A percentile compares a stretch with the other conserved stretches of the same genome.
Evolutionary conservation across 306 rosid genomes (phyloP).

Genomic region (Lathyrus aphaca): DNA sequence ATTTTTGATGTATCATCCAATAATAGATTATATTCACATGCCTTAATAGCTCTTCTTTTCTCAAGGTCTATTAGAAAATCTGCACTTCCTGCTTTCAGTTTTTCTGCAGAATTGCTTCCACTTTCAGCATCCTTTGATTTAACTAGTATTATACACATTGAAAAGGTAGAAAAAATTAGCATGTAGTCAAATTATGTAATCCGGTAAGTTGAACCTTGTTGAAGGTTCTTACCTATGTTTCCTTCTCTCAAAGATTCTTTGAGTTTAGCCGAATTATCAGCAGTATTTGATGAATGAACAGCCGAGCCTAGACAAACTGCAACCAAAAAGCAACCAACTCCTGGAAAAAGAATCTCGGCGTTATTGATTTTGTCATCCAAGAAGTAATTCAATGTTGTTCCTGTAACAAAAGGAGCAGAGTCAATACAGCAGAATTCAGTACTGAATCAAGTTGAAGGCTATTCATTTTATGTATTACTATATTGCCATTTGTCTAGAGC

Average conservation of each 20-base stretch:
- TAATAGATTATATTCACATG: neutral
- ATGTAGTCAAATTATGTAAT: constrained; percentile 9
- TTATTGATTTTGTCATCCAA: constrained; percentile 77
- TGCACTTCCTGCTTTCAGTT: constrained; percentile 66
- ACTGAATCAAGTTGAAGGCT: neutral
- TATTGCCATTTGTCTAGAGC: neutral
- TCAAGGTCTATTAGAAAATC: constrained; percentile 74
- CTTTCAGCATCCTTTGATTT: constrained; percentile 49
- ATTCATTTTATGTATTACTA: neutral
- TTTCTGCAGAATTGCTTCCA: constrained; percentile 35
- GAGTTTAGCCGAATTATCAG: constrained; percentile 80
- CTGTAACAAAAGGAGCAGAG: constrained; percentile 47
- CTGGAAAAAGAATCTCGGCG: constrained; percentile 87
- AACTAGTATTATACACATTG: constrained; percentile 17
- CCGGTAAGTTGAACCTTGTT: neutral
- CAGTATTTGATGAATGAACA: constrained; percentile 86
- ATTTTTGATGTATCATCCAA: too few relatives aligned
- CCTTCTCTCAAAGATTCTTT: constrained; percentile 27
- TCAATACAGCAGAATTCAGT: neutral
- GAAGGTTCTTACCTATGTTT: constrained; percentile 47
- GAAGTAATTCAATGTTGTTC: constrained; percentile 87
- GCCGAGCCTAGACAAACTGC: constrained; percentile 89
- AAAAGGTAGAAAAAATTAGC: constrained; percentile 17
- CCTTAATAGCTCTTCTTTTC: constrained; percentile 49
- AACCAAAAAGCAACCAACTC: constrained; percentile 87